phyloP scores from a whole-genome alignment of 208 protist genomes.

The Acanthamoeba triangularis region DNA sequence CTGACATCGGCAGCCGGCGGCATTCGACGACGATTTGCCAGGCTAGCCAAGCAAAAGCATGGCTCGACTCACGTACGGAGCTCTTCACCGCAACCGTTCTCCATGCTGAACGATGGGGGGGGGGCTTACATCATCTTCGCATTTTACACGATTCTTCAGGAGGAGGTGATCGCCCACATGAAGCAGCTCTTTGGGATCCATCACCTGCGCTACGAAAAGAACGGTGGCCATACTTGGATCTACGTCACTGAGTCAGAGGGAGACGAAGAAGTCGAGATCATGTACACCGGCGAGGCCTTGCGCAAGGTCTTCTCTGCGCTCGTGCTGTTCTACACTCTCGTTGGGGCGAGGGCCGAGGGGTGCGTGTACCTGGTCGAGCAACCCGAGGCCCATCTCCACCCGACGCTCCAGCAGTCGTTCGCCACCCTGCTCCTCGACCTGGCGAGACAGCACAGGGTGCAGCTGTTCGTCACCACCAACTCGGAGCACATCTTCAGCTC shows the following conservation, averaged over 20 bases:
- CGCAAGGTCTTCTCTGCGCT: conserved; percentile 34
- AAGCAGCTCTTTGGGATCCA: conserved; percentile 32
- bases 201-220: background rate
- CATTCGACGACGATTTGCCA: conserved; percentile 1
- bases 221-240: background rate
- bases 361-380: background rate
- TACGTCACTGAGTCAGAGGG: background rate
- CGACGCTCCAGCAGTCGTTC: conserved; percentile 1
- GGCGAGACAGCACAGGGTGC: conserved; percentile 7
- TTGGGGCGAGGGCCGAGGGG: background rate
- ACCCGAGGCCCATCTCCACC: conserved; percentile 2
- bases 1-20: background rate
- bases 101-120: background rate
- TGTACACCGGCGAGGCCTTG: background rate
- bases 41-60: background rate
- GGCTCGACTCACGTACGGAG: background rate
- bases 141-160: background rate
- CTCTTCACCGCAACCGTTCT: background rate
- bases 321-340: background rate
- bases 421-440: background rate
- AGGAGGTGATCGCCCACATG: background rate
- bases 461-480: conserved; percentile 21
- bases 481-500: background rate
- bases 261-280: background rate
- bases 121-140: too few relatives aligned